Evolutionary conservation across 2,329 filamentous ascomycete genomes (phyloP).

Genomic region (Orbilia ellipsospora): DNA sequence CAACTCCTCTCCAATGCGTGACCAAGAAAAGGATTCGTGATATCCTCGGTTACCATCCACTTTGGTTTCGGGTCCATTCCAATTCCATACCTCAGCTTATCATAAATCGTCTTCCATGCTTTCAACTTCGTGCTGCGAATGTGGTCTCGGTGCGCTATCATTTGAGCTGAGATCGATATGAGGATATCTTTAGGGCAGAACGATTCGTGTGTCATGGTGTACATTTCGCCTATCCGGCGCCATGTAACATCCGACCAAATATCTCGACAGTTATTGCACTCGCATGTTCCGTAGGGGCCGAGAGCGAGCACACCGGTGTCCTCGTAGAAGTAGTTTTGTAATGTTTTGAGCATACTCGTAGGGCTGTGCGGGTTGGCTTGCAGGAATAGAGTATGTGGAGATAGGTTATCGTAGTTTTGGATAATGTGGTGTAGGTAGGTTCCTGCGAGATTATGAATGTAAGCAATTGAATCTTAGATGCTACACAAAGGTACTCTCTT

Average conservation of each 20-base stretch:
- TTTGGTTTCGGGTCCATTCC: no score
- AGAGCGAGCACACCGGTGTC: constrained; percentile 6
- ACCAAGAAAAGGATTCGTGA: constrained; percentile 53
- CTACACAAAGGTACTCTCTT: not conserved
- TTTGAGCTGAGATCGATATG: constrained; percentile 3
- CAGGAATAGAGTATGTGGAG: constrained; percentile 20
- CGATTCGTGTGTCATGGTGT: not conserved
- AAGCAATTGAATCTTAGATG: not conserved
- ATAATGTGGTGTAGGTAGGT: constrained; percentile 11
- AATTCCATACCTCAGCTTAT: not conserved
- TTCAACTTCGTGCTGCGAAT: not conserved
- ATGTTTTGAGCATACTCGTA: not conserved
- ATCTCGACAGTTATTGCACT: not conserved
- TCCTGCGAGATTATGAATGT: not conserved
- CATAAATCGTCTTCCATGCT: not conserved
- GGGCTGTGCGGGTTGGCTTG: not conserved
- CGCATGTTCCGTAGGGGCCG: not conserved
- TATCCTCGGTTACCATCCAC: constrained; percentile 16
- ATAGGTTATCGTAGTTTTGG: constrained; percentile 2
- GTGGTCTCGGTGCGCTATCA: not conserved
- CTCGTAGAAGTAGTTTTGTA: constrained; percentile 6
- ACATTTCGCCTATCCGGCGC: constrained; percentile 8
- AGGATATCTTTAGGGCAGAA: not conserved
- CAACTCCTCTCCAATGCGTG: constrained; percentile 56
- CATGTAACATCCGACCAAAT: not conserved